phyloP scores from a whole-genome alignment of 768 basidiomycete genomes.

The Coprinopsis cinerea region DNA sequence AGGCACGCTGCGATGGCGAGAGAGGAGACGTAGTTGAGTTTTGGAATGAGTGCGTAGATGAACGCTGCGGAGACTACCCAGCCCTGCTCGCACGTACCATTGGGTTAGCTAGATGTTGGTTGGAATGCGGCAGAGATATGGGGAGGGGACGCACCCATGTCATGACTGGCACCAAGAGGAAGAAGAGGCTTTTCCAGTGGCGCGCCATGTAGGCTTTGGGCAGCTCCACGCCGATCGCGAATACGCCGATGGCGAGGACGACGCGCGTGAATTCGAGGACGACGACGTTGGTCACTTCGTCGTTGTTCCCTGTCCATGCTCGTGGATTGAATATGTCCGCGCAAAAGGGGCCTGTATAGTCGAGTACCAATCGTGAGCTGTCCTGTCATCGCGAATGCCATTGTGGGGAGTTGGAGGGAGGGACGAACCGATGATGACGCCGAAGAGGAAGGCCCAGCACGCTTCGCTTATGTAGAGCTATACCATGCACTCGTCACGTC shows the following conservation, averaged over 20 bases:
- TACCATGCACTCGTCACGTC: not conserved
- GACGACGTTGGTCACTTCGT: conserved; percentile 57
- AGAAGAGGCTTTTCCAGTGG: conserved; percentile 90
- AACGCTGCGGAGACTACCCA: conserved; percentile 92
- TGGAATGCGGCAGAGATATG: conserved; percentile 13
- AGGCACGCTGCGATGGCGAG: conserved; percentile 90
- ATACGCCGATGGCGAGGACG: conserved; percentile 93
- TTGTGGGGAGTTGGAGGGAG: conserved; percentile 3
- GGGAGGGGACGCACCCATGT: conserved; percentile 56
- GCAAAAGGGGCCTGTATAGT: conserved; percentile 71
- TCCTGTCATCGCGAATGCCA: conserved; percentile 2
- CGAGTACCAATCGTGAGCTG: not conserved
- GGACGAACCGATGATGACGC: conserved; percentile 75
- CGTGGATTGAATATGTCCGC: conserved; percentile 79
- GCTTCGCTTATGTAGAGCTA: conserved; percentile 95
- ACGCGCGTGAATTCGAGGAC: conserved; percentile 90
- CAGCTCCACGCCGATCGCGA: conserved; percentile 96
- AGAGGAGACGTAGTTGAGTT: conserved; percentile 82
- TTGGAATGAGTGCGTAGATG: conserved; percentile 89
- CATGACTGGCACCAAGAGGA: conserved; percentile 80
- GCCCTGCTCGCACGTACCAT: no score
- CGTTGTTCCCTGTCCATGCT: conserved; percentile 48
- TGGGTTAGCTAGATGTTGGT: no score
- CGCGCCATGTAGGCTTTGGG: conserved; percentile 91
- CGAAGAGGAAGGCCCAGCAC: conserved; percentile 90